phyloP scores from a whole-genome alignment of 352 stramenopile species.

The Globisporangium orthogonon region DNA sequence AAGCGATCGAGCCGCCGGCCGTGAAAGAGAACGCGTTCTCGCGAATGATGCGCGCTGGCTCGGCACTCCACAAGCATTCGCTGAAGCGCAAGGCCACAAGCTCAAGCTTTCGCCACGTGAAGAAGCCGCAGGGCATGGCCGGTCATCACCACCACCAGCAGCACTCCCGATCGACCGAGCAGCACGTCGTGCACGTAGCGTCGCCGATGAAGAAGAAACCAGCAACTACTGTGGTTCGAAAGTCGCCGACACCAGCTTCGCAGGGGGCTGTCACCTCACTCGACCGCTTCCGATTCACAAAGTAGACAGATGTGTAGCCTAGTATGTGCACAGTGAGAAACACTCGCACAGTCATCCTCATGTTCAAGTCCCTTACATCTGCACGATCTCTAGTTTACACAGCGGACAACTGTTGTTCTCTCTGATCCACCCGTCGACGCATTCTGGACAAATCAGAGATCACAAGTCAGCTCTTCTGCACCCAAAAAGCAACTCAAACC shows the following conservation, averaged over 20 bases:
- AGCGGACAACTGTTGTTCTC: conserved; percentile 79
- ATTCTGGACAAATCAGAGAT: conserved; percentile 27
- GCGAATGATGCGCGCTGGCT: conserved; percentile 71
- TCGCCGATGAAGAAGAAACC: neutral
- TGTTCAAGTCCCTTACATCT: conserved; percentile 12
- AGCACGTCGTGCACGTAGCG: conserved; percentile 11
- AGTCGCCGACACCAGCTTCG: neutral
- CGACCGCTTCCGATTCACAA: conserved; percentile 19
- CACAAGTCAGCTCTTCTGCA: neutral
- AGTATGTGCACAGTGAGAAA: neutral
- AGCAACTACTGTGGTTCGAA: neutral
- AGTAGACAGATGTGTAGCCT: conserved; percentile 5
- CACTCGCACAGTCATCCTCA: neutral
- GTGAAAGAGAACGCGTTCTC: conserved; percentile 74
- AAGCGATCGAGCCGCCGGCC: neutral
- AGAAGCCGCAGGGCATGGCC: conserved; percentile 3
- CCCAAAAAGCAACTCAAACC: neutral
- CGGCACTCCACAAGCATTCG: conserved; percentile 41
- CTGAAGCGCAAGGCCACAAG: conserved; percentile 45
- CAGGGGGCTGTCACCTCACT: conserved; percentile 7
- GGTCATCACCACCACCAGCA: neutral
- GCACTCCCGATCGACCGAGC: conserved; percentile 1
- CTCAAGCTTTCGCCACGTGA: conserved; percentile 2
- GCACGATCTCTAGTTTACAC: conserved; percentile 58
- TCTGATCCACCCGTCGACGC: conserved; percentile 58